Evolutionary conservation across 2,329 filamentous ascomycete species (phyloP).

Genomic region (Botrytis deweyae): DNA sequence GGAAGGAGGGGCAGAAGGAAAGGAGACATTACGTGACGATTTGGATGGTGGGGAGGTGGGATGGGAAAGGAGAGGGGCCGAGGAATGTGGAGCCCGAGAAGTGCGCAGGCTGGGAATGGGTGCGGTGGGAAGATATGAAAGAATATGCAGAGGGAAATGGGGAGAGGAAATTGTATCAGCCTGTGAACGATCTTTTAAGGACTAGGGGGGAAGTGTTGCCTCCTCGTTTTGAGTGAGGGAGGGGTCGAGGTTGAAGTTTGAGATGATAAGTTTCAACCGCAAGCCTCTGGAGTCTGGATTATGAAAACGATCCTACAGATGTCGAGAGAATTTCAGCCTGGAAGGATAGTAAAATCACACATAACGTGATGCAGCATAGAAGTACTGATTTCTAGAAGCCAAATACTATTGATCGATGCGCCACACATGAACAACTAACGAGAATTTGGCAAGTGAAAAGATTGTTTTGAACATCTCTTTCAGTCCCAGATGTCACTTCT

Average conservation of each 20-base stretch:
- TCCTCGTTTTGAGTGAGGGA: neutral
- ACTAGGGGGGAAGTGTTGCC: neutral
- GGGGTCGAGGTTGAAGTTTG: neutral
- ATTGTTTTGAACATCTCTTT: neutral
- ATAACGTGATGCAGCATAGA: neutral
- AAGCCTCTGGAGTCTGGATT: neutral
- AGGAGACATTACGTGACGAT: slow-evolving; percentile 72
- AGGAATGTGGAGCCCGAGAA: slow-evolving; percentile 52
- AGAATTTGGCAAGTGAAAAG: neutral
- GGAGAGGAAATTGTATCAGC: neutral
- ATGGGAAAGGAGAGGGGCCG: slow-evolving; percentile 50
- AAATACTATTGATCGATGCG: neutral
- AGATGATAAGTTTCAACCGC: neutral
- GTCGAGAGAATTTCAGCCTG: neutral
- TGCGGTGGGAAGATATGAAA: slow-evolving; percentile 49
- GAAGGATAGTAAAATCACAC: neutral
- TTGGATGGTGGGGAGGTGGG: slow-evolving; percentile 58
- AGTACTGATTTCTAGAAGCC: neutral
- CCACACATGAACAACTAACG: neutral
- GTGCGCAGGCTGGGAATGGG: slow-evolving; percentile 55
- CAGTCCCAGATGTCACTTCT: neutral
- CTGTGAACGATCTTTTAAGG: neutral
- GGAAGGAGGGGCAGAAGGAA: neutral
- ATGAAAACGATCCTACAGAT: too few species aligned
- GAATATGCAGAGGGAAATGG: slow-evolving; percentile 33